A percentile compares a stretch with the other conserved stretches of the same genome.
Conservation (phyloP, 129 eudicot species). For the Dittrichia graveolens region DNA sequence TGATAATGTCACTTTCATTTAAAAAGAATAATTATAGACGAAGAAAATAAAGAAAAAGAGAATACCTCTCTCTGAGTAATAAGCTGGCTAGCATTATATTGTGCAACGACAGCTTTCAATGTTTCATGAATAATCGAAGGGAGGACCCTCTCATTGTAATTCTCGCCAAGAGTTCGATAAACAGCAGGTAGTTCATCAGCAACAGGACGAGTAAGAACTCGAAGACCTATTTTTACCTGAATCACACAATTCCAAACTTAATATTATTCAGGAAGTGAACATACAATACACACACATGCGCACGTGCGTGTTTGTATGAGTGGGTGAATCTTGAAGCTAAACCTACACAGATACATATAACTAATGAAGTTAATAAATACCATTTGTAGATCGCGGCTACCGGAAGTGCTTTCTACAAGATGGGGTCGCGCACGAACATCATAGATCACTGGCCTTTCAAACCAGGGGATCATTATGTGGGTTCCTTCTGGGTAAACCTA, state of each 20-base stretch:
- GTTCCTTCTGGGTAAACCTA: slow-evolving; percentile 55
- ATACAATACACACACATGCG: not conserved
- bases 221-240: slow-evolving; percentile 52
- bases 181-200: slow-evolving; percentile 53
- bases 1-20: no score
- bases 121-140: slow-evolving; percentile 68
- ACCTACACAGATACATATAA: not conserved
- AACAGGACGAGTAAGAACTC: slow-evolving; percentile 60
- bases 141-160: slow-evolving; percentile 58
- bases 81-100: slow-evolving; percentile 63
- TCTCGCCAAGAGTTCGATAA: slow-evolving; percentile 61
- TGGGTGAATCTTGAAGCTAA: not conserved
- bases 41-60: no score
- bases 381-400: slow-evolving; percentile 55
- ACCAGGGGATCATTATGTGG: slow-evolving; percentile 52
- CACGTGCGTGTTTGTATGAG: not conserved
- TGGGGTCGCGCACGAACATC: slow-evolving; percentile 57
- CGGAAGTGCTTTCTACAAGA: slow-evolving; percentile 48
- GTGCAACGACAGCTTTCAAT: slow-evolving; percentile 63
- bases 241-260: slow-evolving; percentile 14
- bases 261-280: not conserved
- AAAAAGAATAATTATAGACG: no score
- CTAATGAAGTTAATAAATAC: slow-evolving; percentile 12
- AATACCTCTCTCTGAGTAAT: slow-evolving; percentile 67
- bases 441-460: slow-evolving; percentile 48